A percentile compares a stretch with the other conserved stretches of the same genome.
Conservation (phyloP, 345 rosid genomes). For the Arabis hirsuta region DNA sequence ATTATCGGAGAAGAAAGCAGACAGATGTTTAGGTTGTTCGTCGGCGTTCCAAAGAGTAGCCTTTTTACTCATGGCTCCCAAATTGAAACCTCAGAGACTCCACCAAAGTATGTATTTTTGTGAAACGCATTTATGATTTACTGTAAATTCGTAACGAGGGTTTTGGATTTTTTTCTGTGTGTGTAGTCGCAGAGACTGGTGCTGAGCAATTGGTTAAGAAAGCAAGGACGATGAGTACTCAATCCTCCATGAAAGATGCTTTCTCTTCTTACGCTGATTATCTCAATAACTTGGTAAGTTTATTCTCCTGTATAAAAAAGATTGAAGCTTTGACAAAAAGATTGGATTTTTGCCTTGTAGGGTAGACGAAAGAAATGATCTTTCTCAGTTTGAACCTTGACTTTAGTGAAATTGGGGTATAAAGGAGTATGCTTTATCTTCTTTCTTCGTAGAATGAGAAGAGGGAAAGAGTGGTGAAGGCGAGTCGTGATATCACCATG, state of each 20-base stretch:
- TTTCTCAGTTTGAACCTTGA: not conserved
- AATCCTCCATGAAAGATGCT: constrained; percentile 59
- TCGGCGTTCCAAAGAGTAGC: constrained; percentile 41
- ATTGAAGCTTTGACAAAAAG: not conserved
- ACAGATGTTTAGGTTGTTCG: constrained; percentile 48
- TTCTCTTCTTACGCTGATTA: constrained; percentile 62
- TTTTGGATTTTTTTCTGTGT: constrained; percentile 1
- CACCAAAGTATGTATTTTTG: constrained; percentile 44
- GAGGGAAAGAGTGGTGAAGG: constrained; percentile 91
- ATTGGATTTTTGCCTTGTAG: not conserved
- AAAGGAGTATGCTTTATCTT: not conserved
- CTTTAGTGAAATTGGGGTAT: not conserved
- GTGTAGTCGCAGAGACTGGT: constrained; percentile 47
- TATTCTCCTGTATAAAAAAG: not conserved
- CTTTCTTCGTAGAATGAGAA: constrained; percentile 71
- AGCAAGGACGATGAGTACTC: constrained; percentile 54
- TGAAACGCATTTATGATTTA: not conserved
- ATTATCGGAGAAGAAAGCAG: constrained; percentile 20
- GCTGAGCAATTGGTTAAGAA: constrained; percentile 49
- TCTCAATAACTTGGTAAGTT: constrained; percentile 66
- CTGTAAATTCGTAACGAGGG: not conserved
- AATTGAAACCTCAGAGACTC: constrained; percentile 54
- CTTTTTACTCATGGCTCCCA: constrained; percentile 52
- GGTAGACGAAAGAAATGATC: not conserved
- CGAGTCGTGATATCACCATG: constrained; percentile 90